A percentile compares a stretch with the other conserved stretches of the same genome.
phyloP scores from a whole-genome alignment of 441 rosid genomes.

The Populus hybrid region DNA sequence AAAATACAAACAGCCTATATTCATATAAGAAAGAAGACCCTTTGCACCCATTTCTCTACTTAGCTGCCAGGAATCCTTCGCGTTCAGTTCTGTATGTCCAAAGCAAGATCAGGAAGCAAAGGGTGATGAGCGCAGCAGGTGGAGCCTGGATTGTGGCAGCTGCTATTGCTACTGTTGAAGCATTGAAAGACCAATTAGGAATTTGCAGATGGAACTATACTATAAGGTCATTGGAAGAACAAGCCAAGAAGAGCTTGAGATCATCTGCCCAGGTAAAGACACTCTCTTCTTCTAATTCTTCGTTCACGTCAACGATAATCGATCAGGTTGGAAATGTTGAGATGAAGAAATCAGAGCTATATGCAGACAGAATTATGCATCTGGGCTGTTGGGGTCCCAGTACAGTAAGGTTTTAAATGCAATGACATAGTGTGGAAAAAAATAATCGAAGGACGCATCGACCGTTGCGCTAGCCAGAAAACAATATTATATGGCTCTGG shows the following conservation, averaged over 20 bases:
- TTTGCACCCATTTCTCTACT: no score
- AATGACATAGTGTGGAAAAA: no score
- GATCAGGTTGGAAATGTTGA: not conserved
- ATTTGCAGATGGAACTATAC: conserved; percentile 26
- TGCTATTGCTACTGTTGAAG: conserved; percentile 33
- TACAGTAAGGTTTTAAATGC: conserved; percentile 21
- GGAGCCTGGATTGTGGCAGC: conserved; percentile 29
- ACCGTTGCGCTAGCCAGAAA: no score
- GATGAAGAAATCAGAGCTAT: not conserved
- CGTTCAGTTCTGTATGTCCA: not conserved
- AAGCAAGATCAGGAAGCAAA: not conserved
- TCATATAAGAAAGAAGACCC: no score
- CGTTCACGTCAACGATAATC: no score
- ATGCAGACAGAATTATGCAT: conserved; percentile 6
- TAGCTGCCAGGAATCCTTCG: no score
- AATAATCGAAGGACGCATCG: no score
- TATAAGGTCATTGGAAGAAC: conserved; percentile 20
- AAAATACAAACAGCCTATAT: no score
- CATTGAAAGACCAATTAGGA: conserved; percentile 26
- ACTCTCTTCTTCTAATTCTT: not conserved
- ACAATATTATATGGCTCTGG: no score
- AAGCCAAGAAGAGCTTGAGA: conserved; percentile 11
- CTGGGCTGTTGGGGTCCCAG: conserved; percentile 28
- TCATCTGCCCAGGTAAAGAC: not conserved
- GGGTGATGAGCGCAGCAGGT: conserved; percentile 6